phyloP scores from a whole-genome alignment of 176 grass and related monocot genomes.

The sorghum (Sorghum bicolor) region DNA sequence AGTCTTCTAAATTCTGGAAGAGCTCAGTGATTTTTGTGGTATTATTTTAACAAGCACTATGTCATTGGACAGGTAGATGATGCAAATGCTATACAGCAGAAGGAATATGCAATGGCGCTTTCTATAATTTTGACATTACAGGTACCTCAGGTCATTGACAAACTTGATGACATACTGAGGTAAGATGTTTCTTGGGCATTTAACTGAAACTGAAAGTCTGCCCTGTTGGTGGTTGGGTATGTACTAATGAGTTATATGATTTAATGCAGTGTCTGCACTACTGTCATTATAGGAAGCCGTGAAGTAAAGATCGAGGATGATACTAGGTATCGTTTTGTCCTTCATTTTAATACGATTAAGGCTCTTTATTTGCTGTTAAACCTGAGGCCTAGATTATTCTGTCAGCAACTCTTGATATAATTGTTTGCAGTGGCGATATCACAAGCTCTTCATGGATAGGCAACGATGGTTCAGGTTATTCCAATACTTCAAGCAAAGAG shows the following conservation, averaged over 20 bases:
- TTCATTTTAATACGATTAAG: constrained; percentile 14
- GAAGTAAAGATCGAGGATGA: constrained; percentile 73
- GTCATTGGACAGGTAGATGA: constrained; percentile 80
- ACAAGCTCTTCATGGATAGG: constrained; percentile 71
- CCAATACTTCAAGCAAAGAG: constrained; percentile 63
- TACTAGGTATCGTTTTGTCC: constrained; percentile 53
- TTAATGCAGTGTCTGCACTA: constrained; percentile 80
- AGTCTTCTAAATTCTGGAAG: constrained; percentile 7
- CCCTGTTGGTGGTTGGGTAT: constrained; percentile 2
- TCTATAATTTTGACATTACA: constrained; percentile 90
- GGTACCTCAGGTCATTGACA: constrained; percentile 85
- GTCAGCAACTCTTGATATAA: constrained; percentile 24
- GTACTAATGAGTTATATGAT: constrained; percentile 12
- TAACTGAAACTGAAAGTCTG: background rate
- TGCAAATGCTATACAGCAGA: constrained; percentile 66
- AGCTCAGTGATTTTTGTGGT: background rate
- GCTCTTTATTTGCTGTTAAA: constrained; percentile 15
- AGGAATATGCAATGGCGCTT: constrained; percentile 88
- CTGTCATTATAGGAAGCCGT: constrained; percentile 74
- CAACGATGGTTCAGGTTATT: constrained; percentile 57
- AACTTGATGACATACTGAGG: constrained; percentile 98
- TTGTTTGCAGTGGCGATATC: constrained; percentile 70
- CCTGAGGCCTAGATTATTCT: background rate
- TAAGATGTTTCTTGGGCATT: constrained; percentile 32
- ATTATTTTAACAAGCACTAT: constrained; percentile 4